Evolutionary conservation across 2,329 filamentous ascomycete species (phyloP), one percentile per base, ranked within the genome.

Genomic region (Periconia sp.): DNA sequence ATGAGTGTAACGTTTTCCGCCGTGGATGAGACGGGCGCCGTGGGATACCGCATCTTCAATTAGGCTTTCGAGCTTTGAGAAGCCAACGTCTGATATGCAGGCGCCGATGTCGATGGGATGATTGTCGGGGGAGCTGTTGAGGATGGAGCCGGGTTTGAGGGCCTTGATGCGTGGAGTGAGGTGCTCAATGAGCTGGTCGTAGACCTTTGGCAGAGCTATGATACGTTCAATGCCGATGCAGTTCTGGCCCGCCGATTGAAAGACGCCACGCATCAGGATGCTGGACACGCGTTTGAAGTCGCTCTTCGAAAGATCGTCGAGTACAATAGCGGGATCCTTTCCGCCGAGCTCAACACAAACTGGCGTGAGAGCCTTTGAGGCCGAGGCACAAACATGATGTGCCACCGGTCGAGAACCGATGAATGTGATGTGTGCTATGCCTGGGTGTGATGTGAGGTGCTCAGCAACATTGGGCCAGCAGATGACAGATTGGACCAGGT

Each of bases 201-300:
- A 95, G 37, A 89, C 79, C n/a, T 74, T 76, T 1, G 89, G 86
- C 12, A 88, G 80, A 17, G 87, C 89, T 56, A 97, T 86, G 63
- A 97, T 86, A 42, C 94, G 88, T 74, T 99, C 94, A 56, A 96
- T 92, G 41, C 94, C 94, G 64, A 99, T 92, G 72, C 94, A 99
- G 74, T 99, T 99, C 71, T 99, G 94, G 1, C 94, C 94, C 12
- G 91, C 87, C 37, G 91, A 91, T 71, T 99, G 94, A 73, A 97
- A 99, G 8, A 89, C 90, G 38, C 92, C 94, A 39, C 94, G 85
- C 74, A 99, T 86, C 50, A 97, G 82, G 51, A 95, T 87, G 50
- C 91, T 88, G 26, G 83, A 81, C 36, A 97, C 85, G 29, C 87
- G 83, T 4, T 82, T 73, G 46, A 97, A 78, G 59, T 82, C 76